Evolutionary conservation across 2,329 filamentous ascomycete genomes (phyloP), one percentile per base, ranked within the genome.

Genomic region (Penicillium sp.): DNA sequence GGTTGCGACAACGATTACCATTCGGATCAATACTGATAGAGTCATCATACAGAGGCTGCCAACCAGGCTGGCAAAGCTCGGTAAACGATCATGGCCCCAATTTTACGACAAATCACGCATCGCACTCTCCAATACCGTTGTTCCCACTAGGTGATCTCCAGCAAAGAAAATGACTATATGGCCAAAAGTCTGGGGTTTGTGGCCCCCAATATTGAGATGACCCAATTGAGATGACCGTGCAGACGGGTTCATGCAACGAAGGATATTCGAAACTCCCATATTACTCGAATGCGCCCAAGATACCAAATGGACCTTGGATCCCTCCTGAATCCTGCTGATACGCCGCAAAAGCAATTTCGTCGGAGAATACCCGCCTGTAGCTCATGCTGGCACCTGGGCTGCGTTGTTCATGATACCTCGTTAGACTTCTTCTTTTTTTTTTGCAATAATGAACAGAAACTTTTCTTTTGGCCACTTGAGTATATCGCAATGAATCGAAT

Each of bases 31-130:
- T 53, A 45, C 61, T 63, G 46, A 65, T 48, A 4, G 35, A 31
- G 9, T 34, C 25, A 40, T 40, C 8, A 16, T 55, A 45, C 57
- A 76, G 79, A 80, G 65, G 79, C 79, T 50, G 76, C 78, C 45
- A 77, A 80, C 60, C 78, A 80, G 62, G 77, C 75, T 37, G 72
- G 73, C 48, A 81, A 80, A 62, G 75, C 73, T 49, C 77, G 77
- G 59, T 80, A 69, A 75, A 63, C 37, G 31, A 52, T 29, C 12
- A 52, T 32, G 57, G 67, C 57, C 54, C 59, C 25, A 25, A 47
- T 40, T 52, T 51, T 55, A 60, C 46, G 48, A 49, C 46, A 58
- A 51, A 54, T 39, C 21, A 47, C 54, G 51, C 54, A 57, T 54
- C 48, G 60, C 60, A 52, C 59, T 55, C 54, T 57, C 57, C 53